Evolutionary conservation across 164 flowering plant genomes (phyloP).

Genomic region (Vitis cinerea): DNA sequence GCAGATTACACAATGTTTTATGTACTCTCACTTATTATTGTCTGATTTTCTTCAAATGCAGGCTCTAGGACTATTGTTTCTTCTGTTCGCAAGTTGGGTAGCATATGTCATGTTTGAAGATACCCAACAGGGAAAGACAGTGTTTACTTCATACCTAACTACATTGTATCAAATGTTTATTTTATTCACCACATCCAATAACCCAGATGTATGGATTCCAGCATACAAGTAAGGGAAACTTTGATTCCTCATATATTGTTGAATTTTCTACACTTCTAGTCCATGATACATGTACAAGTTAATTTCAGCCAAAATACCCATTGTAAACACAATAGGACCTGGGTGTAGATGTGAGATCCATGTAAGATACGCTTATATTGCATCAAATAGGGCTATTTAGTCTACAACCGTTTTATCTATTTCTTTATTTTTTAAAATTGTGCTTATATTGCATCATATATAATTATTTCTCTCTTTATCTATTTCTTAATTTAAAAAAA

Average conservation of each 20-base stretch:
- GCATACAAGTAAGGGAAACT: constrained; percentile 84
- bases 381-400: not conserved
- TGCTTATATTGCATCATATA: too few relatives aligned
- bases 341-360: too few relatives aligned
- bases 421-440: not conserved
- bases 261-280: not conserved
- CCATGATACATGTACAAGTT: not conserved
- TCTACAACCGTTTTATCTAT: not conserved
- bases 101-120: constrained; percentile 97
- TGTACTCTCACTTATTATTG: not conserved
- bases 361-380: too few relatives aligned
- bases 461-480: too few relatives aligned
- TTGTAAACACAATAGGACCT: too few relatives aligned
- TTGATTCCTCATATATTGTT: constrained; percentile 6
- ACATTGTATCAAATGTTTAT: constrained; percentile 92
- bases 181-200: constrained; percentile 93
- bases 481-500: too few relatives aligned
- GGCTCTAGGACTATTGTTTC: constrained; percentile 79
- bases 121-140: constrained; percentile 61
- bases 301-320: too few relatives aligned
- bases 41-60: constrained; percentile 35
- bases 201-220: constrained; percentile 98
- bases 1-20: not conserved
- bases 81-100: constrained; percentile 89
- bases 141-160: constrained; percentile 72